These are phyloP conservation scores for Pyrenula aspistea DNA, from an alignment of 495 filamentous ascomycete species.

Conservation along the genomic window DNA sequence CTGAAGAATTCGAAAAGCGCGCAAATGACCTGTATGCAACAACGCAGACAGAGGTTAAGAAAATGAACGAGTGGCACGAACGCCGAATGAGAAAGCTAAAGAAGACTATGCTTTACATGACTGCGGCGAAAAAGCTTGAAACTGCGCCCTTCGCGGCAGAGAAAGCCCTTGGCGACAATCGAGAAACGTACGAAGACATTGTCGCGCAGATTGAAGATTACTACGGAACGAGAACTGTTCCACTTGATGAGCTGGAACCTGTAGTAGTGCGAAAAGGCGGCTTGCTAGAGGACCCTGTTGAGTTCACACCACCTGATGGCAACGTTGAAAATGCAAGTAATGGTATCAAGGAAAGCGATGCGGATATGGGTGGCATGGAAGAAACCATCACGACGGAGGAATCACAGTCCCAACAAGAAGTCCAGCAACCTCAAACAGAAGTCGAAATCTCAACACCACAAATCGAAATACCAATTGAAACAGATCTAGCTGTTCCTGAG, in stretches of 20 bases:
- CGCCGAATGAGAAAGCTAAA: slow-evolving; percentile 62
- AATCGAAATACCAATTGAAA: slow-evolving; percentile 33
- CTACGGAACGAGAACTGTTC: not conserved
- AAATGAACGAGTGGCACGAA: slow-evolving; percentile 67
- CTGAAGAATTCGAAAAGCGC: slow-evolving; percentile 66
- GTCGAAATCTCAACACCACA: not conserved
- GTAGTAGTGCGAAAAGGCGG: not conserved
- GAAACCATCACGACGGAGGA: not conserved
- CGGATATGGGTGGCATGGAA: slow-evolving; percentile 1
- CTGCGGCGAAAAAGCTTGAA: slow-evolving; percentile 47
- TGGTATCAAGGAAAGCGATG: slow-evolving; percentile 22
- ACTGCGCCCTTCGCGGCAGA: slow-evolving; percentile 1
- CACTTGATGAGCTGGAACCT: not conserved
- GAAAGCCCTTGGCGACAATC: slow-evolving; percentile 3
- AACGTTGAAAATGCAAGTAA: not conserved
- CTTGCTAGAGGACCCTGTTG: not conserved
- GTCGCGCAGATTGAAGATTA: not conserved
- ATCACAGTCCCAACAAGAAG: not conserved
- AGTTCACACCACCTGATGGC: not conserved
- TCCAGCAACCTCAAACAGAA: not conserved
- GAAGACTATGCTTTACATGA: slow-evolving; percentile 47
- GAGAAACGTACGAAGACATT: slow-evolving; percentile 1
- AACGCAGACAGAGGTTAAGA: slow-evolving; percentile 66
- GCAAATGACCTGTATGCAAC: slow-evolving; percentile 51
- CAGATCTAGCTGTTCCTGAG: slow-evolving; percentile 28